These are phyloP conservation scores for Astragalus membranaceus DNA, from an alignment of 306 rosid species.

Conservation along the genomic window DNA sequence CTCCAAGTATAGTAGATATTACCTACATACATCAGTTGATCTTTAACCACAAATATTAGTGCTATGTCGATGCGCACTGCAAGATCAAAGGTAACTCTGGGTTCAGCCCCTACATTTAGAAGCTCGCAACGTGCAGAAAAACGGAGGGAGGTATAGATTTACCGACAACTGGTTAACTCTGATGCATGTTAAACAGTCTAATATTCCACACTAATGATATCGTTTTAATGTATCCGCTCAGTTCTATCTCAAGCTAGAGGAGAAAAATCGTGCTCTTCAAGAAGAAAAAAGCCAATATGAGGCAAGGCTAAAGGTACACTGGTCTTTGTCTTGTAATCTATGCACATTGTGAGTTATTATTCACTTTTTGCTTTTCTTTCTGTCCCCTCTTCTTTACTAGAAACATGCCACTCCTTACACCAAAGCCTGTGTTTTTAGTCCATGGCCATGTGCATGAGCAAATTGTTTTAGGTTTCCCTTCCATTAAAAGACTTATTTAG, in stretches of 20 bases:
- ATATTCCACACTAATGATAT: not conserved
- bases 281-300: constrained; percentile 73
- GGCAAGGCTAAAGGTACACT: constrained; percentile 67
- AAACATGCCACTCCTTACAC: not conserved
- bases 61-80: constrained; percentile 65
- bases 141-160: constrained; percentile 73
- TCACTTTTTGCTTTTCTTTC: not conserved
- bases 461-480: not conserved
- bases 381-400: not conserved
- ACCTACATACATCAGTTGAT: constrained; percentile 3
- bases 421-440: too few relatives aligned
- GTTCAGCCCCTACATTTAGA: constrained; percentile 79
- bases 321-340: not conserved
- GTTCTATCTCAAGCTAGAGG: constrained; percentile 80
- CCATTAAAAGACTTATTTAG: too few relatives aligned
- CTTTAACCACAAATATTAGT: constrained; percentile 54
- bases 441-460: not conserved
- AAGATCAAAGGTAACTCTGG: constrained; percentile 73
- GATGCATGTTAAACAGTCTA: not conserved
- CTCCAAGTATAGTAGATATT: not conserved
- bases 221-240: constrained; percentile 24
- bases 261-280: constrained; percentile 78
- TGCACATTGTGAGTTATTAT: not conserved
- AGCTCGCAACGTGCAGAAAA: constrained; percentile 63
- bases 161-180: constrained; percentile 1